Percentiles rank a stretch among this genome's conserved stretches.
Evolutionary conservation across 208 protist genomes (phyloP).

Genomic region (Acanthamoeba triangularis): DNA sequence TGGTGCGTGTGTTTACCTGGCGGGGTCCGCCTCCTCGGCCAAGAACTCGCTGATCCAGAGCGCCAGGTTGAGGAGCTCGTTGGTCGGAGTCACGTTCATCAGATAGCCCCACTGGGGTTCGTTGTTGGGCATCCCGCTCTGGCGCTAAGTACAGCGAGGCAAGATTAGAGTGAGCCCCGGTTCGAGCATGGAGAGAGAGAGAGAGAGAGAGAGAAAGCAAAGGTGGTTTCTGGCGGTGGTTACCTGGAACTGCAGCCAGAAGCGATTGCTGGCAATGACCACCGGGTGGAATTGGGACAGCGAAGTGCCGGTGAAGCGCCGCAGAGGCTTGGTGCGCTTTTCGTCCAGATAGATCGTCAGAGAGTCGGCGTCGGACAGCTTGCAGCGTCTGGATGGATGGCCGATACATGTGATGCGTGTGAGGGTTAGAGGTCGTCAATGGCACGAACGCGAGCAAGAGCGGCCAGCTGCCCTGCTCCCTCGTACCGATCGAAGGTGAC

Average conservation of each 20-base stretch:
- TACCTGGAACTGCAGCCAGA: slow-evolving; percentile 65
- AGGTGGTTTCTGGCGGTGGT: no score
- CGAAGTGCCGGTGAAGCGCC: background rate
- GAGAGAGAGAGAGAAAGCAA: background rate
- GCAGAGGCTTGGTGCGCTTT: slow-evolving; percentile 35
- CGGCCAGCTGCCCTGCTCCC: no score
- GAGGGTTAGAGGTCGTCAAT: background rate
- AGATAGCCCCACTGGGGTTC: slow-evolving; percentile 59
- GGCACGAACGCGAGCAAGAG: background rate
- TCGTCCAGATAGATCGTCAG: slow-evolving; percentile 61
- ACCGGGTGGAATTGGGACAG: slow-evolving; percentile 40
- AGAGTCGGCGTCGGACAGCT: slow-evolving; percentile 43
- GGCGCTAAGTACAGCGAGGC: background rate
- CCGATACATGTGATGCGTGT: background rate
- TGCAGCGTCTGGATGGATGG: background rate
- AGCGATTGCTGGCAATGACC: slow-evolving; percentile 16
- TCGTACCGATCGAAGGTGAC: slow-evolving; percentile 47
- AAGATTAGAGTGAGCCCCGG: background rate
- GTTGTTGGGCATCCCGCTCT: slow-evolving; percentile 54
- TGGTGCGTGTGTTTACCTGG: background rate
- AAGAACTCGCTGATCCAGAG: slow-evolving; percentile 53
- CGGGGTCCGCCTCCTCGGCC: background rate
- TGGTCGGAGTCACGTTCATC: slow-evolving; percentile 34
- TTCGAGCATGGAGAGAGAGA: background rate
- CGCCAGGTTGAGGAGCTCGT: slow-evolving; percentile 63